phyloP scores from a whole-genome alignment of 2,329 filamentous ascomycete genomes.

The Fusarium sp. region DNA sequence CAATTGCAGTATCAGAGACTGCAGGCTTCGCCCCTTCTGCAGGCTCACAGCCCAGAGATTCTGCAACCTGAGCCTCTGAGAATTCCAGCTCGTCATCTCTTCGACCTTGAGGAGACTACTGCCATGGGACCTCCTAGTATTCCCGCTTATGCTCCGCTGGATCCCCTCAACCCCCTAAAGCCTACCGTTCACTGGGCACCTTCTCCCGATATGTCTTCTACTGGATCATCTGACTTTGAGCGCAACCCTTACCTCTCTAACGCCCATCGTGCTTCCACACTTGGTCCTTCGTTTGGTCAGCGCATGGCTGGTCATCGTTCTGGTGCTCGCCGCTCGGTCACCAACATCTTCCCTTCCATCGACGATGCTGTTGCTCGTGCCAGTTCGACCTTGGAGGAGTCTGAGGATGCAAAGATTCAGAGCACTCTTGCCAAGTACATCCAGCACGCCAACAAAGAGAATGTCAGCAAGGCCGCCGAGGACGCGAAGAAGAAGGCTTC shows the following conservation, averaged over 20 bases:
- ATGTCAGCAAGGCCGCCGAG: background rate
- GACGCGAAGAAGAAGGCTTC: background rate
- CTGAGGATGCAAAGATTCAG: background rate
- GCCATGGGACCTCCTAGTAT: background rate
- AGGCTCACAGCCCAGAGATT: background rate
- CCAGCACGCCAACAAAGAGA: background rate
- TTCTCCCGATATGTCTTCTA: background rate
- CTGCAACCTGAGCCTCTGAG: background rate
- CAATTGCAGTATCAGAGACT: background rate
- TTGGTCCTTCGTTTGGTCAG: slow-evolving; percentile 13
- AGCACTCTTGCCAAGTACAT: slow-evolving; percentile 16
- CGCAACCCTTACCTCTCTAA: slow-evolving; percentile 5
- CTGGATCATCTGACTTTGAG: slow-evolving; percentile 9
- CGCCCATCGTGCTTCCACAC: background rate
- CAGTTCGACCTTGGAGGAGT: slow-evolving; percentile 9
- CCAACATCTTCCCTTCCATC: slow-evolving; percentile 17
- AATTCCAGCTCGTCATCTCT: background rate
- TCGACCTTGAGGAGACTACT: background rate
- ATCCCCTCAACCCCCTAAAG: background rate
- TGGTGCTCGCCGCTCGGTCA: background rate
- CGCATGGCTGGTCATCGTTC: slow-evolving; percentile 8
- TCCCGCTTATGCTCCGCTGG: background rate
- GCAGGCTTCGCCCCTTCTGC: background rate
- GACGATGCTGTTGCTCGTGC: slow-evolving; percentile 19
- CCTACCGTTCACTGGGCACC: background rate